phyloP scores from a whole-genome alignment of 345 rosid species.

The Ricinus communis region DNA sequence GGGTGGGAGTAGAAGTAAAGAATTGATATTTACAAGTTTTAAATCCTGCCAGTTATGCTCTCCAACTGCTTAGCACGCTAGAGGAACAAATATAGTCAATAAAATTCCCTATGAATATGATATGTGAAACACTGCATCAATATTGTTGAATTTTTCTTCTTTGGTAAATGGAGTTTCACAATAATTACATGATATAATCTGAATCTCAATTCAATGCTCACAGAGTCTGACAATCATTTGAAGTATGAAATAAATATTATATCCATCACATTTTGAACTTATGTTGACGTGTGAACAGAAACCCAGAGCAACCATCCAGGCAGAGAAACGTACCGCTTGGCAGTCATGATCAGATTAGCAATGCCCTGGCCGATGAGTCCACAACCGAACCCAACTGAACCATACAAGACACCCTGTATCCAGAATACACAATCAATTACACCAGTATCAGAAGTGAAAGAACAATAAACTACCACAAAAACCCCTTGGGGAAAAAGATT shows the following conservation, averaged over 20 bases:
- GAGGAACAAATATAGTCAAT: neutral
- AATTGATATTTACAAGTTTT: no score
- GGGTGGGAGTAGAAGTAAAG: no score
- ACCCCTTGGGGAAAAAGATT: neutral
- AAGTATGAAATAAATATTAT: no score
- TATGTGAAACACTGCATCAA: neutral
- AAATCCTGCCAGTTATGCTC: neutral
- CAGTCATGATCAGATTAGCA: slow-evolving; percentile 90
- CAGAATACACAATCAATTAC: neutral
- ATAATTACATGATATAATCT: no score
- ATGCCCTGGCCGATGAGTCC: slow-evolving; percentile 92
- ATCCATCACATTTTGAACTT: neutral
- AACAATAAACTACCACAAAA: neutral
- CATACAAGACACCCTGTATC: slow-evolving; percentile 79
- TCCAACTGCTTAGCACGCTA: neutral
- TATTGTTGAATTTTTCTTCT: neutral
- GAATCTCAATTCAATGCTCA: no score
- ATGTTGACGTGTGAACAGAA: neutral
- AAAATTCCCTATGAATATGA: neutral
- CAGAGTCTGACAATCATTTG: no score
- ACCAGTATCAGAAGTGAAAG: slow-evolving; percentile 1
- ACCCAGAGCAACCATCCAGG: neutral
- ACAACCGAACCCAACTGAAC: slow-evolving; percentile 89
- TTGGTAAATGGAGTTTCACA: no score
- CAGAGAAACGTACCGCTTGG: slow-evolving; percentile 57